Evolutionary conservation across 306 rosid genomes (phyloP), one percentile per base, ranked within the genome.

Genomic region (Pachyrhizus erosus): DNA sequence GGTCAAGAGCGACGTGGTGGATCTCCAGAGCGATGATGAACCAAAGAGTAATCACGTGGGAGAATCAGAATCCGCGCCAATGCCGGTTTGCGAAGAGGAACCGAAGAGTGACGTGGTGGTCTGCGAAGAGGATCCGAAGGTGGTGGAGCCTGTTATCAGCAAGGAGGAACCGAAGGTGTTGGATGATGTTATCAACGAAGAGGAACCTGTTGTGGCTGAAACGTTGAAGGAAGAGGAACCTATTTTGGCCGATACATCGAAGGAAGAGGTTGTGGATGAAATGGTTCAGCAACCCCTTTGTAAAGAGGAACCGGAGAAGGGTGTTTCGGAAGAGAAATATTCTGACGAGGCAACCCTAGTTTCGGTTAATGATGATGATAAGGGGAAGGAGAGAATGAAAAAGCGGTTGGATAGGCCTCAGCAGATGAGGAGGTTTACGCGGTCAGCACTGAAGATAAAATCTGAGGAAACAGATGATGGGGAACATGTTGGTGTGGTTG

Each of bases 1-100:
- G 78, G 97, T 91, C 1, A 85, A 88, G 46, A 89, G 97, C 40
- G 97, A 91, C 5, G 97, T 89, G 77, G 97, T 89, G 68, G 96
- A 95, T 70, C 76, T 85, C 31, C 61, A 54, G 20, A 88, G 97
- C 80, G 97, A 93, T 9, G 98, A 94, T 7, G 96, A 89, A 69
- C 93, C 90, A 0, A 91, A 83, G 80, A 87, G 84, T 57, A 86
- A 85, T 57, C 82, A 62, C 2, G 77, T 45, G 8, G 86, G 67
- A 9, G 90, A 82, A 46, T 57, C 83, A 9, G 90, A 82, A 46
- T 57, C 83, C 11, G 73, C 65, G 29, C 14, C 75, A 70, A 70
- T 70, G 75, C 34, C 10, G 21, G 21, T 20, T 54, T 82, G 80
- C 9, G 86, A 85, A 37, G 90, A 83, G 77, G 93, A 79, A 49